These are phyloP conservation scores for Moesziomyces aphidis DNA, from an alignment of 1,284 basidiomycete species.

Conservation along the genomic window DNA sequence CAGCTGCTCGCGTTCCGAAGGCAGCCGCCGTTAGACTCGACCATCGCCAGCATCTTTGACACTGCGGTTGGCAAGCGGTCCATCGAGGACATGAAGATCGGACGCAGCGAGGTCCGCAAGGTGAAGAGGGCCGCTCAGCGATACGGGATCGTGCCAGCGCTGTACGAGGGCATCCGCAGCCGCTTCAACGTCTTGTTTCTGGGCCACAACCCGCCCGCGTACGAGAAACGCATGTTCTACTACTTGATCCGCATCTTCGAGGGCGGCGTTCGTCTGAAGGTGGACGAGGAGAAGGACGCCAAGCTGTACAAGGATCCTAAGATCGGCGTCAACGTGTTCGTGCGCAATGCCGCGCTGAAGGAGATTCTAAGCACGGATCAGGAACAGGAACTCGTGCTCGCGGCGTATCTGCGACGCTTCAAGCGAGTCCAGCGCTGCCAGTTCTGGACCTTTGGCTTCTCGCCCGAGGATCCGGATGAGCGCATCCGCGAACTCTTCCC, in stretches of 20 bases:
- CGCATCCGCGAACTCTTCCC: slow-evolving; percentile 35
- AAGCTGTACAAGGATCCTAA: slow-evolving; percentile 25
- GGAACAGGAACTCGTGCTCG: slow-evolving; percentile 11
- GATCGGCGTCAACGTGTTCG: slow-evolving; percentile 29
- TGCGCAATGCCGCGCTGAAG: slow-evolving; percentile 19
- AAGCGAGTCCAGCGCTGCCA: slow-evolving; percentile 30
- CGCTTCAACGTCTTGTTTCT: slow-evolving; percentile 41
- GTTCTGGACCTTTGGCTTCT: slow-evolving; percentile 39
- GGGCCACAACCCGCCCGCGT: slow-evolving; percentile 15
- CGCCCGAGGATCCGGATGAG: slow-evolving; percentile 32
- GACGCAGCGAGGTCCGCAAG: slow-evolving; percentile 24
- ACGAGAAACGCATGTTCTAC: slow-evolving; percentile 33
- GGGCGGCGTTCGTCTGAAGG: slow-evolving; percentile 18
- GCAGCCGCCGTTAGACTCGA: slow-evolving; percentile 5
- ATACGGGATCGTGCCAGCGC: slow-evolving; percentile 15
- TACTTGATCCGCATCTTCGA: slow-evolving; percentile 32
- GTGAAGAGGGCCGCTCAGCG: slow-evolving; percentile 22
- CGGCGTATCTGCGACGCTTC: slow-evolving; percentile 25
- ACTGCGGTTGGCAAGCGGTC: slow-evolving; percentile 10
- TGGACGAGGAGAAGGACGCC: slow-evolving; percentile 14
- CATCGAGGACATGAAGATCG: slow-evolving; percentile 18
- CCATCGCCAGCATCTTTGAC: slow-evolving; percentile 17
- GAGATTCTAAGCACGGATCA: slow-evolving; percentile 7
- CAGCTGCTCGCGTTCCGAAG: slow-evolving; percentile 4
- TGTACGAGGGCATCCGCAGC: slow-evolving; percentile 25